Evolutionary conservation across 2,329 filamentous ascomycete genomes (phyloP).

Genomic region (Penicillium sclerotiorum): DNA sequence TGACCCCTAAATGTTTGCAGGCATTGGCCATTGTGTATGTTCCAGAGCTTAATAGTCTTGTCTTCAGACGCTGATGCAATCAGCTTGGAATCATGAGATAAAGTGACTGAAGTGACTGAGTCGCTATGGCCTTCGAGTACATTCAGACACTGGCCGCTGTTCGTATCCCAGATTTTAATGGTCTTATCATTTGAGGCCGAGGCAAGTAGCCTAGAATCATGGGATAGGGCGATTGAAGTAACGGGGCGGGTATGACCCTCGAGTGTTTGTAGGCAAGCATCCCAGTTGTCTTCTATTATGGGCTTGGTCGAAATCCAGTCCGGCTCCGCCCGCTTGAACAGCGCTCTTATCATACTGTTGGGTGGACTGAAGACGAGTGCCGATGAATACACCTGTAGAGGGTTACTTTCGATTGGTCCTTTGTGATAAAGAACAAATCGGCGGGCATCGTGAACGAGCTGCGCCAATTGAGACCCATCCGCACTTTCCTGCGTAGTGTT

Average conservation of each 20-base stretch:
- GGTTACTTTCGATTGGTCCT: neutral
- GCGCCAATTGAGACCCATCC: neutral
- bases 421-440: neutral
- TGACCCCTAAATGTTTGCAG: no score
- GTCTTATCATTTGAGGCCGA: neutral
- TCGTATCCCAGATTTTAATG: no score
- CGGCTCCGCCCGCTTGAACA: neutral
- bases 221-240: neutral
- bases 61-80: no score
- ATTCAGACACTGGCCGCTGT: no score
- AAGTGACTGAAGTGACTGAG: no score
- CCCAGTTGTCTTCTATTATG: neutral
- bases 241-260: neutral
- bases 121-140: no score
- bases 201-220: neutral
- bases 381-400: neutral
- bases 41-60: no score
- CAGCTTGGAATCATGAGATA: no score
- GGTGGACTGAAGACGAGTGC: neutral
- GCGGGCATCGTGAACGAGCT: neutral
- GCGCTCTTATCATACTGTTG: neutral
- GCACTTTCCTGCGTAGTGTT: neutral
- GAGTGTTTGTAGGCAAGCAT: neutral
- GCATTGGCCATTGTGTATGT: no score
- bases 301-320: neutral